A percentile compares a stretch with the other conserved stretches of the same genome.
phyloP scores from a whole-genome alignment of 306 rosid species.

The Prunus dulcis region DNA sequence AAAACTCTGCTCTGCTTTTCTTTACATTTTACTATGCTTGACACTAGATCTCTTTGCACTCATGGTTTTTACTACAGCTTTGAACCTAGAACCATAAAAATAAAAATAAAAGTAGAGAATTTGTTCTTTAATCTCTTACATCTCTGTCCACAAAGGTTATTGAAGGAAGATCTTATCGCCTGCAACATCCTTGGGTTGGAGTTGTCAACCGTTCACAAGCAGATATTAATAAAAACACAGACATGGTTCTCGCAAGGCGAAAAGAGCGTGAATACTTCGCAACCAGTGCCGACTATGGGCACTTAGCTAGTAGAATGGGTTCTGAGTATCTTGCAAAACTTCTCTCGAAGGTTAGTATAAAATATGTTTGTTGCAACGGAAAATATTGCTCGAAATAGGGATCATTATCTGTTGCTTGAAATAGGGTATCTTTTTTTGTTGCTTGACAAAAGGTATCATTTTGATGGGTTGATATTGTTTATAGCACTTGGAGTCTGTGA shows the following conservation, averaged over 20 bases:
- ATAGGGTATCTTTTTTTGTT: neutral
- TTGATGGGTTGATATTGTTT: constrained; percentile 36
- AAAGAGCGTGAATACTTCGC: constrained; percentile 90
- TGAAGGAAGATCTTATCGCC: constrained; percentile 91
- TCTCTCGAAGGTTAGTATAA: constrained; percentile 67
- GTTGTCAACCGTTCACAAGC: constrained; percentile 96
- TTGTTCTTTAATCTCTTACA: neutral
- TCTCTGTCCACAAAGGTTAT: constrained; percentile 52
- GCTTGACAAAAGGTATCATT: neutral
- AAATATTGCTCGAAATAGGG: neutral
- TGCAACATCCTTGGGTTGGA: constrained; percentile 97
- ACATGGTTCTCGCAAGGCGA: constrained; percentile 84
- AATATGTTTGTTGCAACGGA: neutral
- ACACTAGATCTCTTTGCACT: neutral
- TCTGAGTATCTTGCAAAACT: constrained; percentile 97
- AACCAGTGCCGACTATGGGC: constrained; percentile 94
- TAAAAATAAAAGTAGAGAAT: neutral
- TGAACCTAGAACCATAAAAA: neutral
- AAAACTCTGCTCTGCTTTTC: neutral
- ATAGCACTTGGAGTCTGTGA: constrained; percentile 79
- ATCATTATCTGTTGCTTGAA: neutral
- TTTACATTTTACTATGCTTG: neutral
- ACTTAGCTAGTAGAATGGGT: constrained; percentile 84
- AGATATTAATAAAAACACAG: constrained; percentile 87
- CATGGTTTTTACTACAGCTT: neutral